Evolutionary conservation across 768 basidiomycete species (phyloP), one percentile per base, ranked within the genome.

Genomic region (Macrolepiota albuminosa): DNA sequence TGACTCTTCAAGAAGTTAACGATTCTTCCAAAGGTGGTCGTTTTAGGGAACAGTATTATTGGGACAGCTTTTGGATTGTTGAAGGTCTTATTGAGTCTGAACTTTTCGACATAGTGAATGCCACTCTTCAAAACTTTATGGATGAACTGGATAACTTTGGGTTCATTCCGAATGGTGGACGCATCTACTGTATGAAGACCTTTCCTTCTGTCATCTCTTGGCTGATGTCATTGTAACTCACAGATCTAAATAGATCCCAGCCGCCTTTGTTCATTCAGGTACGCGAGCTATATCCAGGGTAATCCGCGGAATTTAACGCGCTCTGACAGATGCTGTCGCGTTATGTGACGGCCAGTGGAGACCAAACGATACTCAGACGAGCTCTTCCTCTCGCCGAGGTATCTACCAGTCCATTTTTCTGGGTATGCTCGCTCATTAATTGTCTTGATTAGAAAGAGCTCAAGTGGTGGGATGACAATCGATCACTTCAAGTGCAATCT

Each of bases 91-190:
- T 98, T 34, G 76, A 88, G 68, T 93, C 91, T 2, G 82, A 89
- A 63, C 79, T 97, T 13, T 87, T 83, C 65, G 77, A 78, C 56
- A 79, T 91, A 56, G 89, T 82, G 59, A 90, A 91, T 63, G 84
- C 78, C 11, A 91, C 93, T 0, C 75, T 97, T 37, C 85, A 91
- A 63, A 96, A 97, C 75, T 97, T 98, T 68, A 95, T 97, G 93
- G 95, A 98, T 67, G 88, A 96, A 69, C 76, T 98, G 49, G 84
- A 89, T 43, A 69, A 70, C 26, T 84, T 91, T 66, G 95, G 95
- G 0, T 98, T 97, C 75, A 88, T 98, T 62, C 95, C 95, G 1
- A 98, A 97, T 66, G 95, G 95, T 7, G 95, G 93, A 4, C 81
- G 94, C 11, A 93, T 91, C 54, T 97, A 97, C 68, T 97, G 88